Base-by-base conservation (phyloP, 2,329 filamentous ascomycete genomes). In the Trichothecium sympodiale region DNA sequence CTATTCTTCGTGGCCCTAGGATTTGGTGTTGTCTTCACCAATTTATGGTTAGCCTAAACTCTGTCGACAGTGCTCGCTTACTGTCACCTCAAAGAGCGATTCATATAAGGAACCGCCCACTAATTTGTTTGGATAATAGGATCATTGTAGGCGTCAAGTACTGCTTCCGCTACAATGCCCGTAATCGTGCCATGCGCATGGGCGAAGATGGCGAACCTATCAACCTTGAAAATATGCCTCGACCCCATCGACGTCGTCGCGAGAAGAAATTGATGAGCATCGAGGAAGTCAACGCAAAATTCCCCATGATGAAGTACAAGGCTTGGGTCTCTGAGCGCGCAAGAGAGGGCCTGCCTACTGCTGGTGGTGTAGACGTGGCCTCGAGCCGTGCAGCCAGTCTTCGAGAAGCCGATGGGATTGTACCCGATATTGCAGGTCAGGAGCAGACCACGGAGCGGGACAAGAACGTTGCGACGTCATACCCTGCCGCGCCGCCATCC, bases 61-160 rank as follows among this genome's bases (percentile, higher is more conserved):
- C 14, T 12, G 29, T 31, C 17, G 15, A 15, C 15, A 31, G 20
- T 25, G 10, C 20, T 10, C 10, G 6, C 6, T 6, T 25, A 25
- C 20, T 25, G n/a, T n/a, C 16, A 14, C 16, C 18, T 12, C 20
- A 17, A 15, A n/a, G 27, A 8, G n/a, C 8, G 26, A 13, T 33
- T 16, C 20, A 10, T n/a, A n/a, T 10, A 6, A 20, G 17, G 13
- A 5, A 26, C 15, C 14, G 23, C 8, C 10, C 10, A 25, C 20
- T 25, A 10, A 25, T 10, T n/a, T 10, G 20, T 25, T 17, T 23
- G n/a, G n/a, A 15, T 17, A 10, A 23, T 20, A 98, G 91, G 91
- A 98, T 98, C 51, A 98, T 98, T 49, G 91, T 98, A 41, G 91
- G 91, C 47, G 91, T 98, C 42, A 98, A 98, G 64, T 98, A 98